Evolutionary conservation across 495 filamentous ascomycete genomes (phyloP).

Genomic region (Trichoderma gamsii): DNA sequence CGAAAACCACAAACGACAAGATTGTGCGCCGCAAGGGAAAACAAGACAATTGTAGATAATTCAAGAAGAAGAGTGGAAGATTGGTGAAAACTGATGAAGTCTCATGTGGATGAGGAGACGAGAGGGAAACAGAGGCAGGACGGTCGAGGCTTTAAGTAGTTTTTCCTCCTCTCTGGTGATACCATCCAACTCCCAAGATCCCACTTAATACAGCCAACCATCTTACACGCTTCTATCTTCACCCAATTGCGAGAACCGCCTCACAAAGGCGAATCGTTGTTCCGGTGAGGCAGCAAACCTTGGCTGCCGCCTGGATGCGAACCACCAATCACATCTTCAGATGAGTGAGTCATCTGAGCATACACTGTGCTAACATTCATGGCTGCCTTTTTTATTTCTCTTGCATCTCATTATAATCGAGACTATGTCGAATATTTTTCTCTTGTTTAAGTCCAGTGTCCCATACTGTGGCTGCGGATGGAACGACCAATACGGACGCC

Average conservation of each 20-base stretch:
- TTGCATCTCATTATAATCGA: too few relatives aligned
- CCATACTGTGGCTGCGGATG: too few relatives aligned
- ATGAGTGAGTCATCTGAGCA: too few relatives aligned
- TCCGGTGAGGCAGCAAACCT: background rate
- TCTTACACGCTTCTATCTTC: background rate
- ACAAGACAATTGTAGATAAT: background rate
- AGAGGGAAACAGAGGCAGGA: background rate
- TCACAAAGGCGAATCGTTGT: background rate
- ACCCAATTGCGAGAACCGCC: background rate
- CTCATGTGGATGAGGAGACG: background rate
- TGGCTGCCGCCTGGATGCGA: background rate
- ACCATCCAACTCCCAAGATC: background rate
- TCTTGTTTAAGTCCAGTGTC: too few relatives aligned
- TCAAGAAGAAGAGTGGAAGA: background rate
- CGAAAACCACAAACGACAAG: background rate
- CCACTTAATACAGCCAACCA: constrained; percentile 8
- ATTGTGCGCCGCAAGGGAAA: background rate
- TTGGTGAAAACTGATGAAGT: background rate
- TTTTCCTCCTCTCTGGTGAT: background rate
- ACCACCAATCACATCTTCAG: too few relatives aligned
- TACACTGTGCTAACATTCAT: too few relatives aligned
- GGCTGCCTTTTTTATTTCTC: background rate
- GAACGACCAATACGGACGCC: too few relatives aligned
- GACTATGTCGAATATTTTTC: too few relatives aligned
- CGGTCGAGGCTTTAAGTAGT: background rate